phyloP scores from a whole-genome alignment of 495 filamentous ascomycete species.

The Viridothelium virens region DNA sequence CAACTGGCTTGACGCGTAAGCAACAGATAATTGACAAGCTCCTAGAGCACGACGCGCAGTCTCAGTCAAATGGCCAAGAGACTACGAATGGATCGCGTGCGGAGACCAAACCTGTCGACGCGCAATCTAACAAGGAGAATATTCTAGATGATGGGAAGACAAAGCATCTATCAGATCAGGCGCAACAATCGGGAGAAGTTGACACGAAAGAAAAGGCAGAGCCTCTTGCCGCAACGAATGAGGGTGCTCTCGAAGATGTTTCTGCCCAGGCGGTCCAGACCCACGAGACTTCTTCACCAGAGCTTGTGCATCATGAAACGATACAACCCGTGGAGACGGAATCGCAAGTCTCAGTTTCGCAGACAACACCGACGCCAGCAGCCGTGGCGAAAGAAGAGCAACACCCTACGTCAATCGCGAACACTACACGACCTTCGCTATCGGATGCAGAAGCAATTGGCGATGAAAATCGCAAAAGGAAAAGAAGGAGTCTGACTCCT shows the following conservation, averaged over 20 bases:
- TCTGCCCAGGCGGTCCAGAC: not conserved
- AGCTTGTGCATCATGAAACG: not conserved
- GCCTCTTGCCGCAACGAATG: not conserved
- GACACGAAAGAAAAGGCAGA: not conserved
- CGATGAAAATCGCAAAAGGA: slow-evolving; percentile 12
- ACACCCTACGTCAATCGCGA: not conserved
- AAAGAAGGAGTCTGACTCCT: slow-evolving; percentile 12
- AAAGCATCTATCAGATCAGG: not conserved
- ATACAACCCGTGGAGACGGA: not conserved
- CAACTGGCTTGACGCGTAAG: slow-evolving; percentile 36
- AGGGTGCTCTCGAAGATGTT: not conserved
- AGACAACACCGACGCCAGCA: not conserved
- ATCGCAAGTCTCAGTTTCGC: not conserved
- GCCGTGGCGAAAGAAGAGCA: slow-evolving; percentile 12
- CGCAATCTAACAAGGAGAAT: slow-evolving; percentile 11
- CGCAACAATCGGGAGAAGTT: not conserved
- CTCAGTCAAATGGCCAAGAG: slow-evolving; percentile 11
- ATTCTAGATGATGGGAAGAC: slow-evolving; percentile 6
- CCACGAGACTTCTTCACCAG: not conserved
- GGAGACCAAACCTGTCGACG: slow-evolving; percentile 15
- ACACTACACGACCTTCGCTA: not conserved
- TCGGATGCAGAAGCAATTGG: not conserved
- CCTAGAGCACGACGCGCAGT: slow-evolving; percentile 25
- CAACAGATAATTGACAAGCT: slow-evolving; percentile 35
- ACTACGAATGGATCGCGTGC: slow-evolving; percentile 7